Base-by-base conservation (phyloP, 345 rosid species). In the Camelina hispida region DNA sequence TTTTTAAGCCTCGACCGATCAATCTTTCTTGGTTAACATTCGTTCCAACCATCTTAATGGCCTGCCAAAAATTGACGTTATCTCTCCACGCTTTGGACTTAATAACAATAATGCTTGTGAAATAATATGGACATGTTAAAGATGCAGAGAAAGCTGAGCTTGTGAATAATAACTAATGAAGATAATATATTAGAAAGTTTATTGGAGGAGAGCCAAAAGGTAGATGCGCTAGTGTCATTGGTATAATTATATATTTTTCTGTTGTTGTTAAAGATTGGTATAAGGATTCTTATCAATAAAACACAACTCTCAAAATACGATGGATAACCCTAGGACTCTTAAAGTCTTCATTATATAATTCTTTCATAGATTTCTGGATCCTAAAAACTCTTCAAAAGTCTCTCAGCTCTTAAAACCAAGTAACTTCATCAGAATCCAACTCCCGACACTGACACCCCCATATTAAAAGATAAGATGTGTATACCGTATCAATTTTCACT, bases 1-100 rank as follows among this genome's bases (percentile, higher is more conserved):
- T 73, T 46, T 51, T 44, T 6, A 78, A 68, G 43, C 81, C 78
- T 67, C 78, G 59, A 53, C 69, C 78, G 22, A 20, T 54, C 73
- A 74, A 68, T 67, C 74, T 66, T 78, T 78, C 70, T 15, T 2
- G 3, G 50, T 30, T 12, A 72, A 57, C 48, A 59, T 14, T 12
- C 56, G 20, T 7, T 51, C 47, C 38, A 40, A 53, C 59, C 70
- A 17, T 32, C 66, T 23, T 5, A 37, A 42, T 28, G 55, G 47
- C 48, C 9, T 1, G 37, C 28, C 55, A 50, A 12, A 78, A 38
- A 53, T 51, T 70, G 32, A 62, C 42, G 5, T 22, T 61, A 46
- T 7, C 43, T 56, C 59, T 76, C n/a, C 13, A n/a, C 69, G 40
- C 50, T 35, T 1, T 52, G 71, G 43, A 48, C 43, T 16, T 10